Conservation (phyloP, 2,329 filamentous ascomycete genomes). For the Pseudogymnoascus sp. region DNA sequence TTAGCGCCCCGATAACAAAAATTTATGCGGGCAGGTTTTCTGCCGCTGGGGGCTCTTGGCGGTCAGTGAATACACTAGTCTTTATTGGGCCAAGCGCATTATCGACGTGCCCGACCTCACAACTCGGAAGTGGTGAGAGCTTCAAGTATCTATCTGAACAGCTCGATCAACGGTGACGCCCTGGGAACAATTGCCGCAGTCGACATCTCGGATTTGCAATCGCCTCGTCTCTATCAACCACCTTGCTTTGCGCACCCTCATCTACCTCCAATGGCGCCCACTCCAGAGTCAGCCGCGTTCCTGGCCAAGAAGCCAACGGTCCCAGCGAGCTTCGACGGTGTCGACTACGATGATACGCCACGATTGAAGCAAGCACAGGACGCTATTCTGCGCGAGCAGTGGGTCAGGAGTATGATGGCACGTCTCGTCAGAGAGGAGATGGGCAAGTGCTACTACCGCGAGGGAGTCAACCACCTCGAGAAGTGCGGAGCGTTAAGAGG, state of each 20-base stretch:
- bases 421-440: slow-evolving; percentile 75
- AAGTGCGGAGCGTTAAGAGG: slow-evolving; percentile 78
- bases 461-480: slow-evolving; percentile 83
- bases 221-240: background rate
- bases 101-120: background rate
- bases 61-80: background rate
- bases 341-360: slow-evolving; percentile 78
- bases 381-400: slow-evolving; percentile 76
- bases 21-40: slow-evolving; percentile 8
- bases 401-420: slow-evolving; percentile 86
- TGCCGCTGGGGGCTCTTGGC: background rate
- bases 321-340: slow-evolving; percentile 75
- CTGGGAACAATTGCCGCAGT: background rate
- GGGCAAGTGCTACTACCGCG: slow-evolving; percentile 76
- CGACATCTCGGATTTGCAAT: background rate
- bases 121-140: slow-evolving; percentile 8
- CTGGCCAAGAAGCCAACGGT: slow-evolving; percentile 79
- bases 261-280: slow-evolving; percentile 54
- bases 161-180: background rate
- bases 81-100: background rate
- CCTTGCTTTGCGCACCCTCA: background rate
- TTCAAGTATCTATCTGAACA: slow-evolving; percentile 1
- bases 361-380: slow-evolving; percentile 78
- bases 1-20: slow-evolving; percentile 9
- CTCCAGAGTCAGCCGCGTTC: slow-evolving; percentile 74